Evolutionary conservation across 495 filamentous ascomycete genomes (phyloP).

Genomic region (Daldinia decipiens): DNA sequence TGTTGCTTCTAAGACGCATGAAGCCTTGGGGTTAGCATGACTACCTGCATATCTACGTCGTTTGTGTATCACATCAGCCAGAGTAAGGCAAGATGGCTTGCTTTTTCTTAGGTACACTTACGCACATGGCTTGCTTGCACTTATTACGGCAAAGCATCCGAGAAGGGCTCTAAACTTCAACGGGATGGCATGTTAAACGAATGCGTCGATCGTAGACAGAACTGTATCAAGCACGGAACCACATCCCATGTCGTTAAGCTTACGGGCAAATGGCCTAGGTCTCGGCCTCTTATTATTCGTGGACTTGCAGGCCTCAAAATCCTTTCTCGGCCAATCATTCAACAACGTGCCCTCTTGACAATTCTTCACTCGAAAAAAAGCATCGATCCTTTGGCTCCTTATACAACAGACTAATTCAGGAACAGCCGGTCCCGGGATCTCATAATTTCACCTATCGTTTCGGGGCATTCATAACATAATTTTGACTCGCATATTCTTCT

Average conservation of each 20-base stretch:
- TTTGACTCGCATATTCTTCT: neutral
- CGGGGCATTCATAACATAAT: neutral
- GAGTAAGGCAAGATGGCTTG: slow-evolving; percentile 9
- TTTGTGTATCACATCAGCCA: slow-evolving; percentile 14
- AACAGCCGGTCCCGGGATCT: slow-evolving; percentile 7
- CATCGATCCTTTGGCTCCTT: slow-evolving; percentile 8
- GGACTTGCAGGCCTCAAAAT: slow-evolving; percentile 28
- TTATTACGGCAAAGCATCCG: slow-evolving; percentile 33
- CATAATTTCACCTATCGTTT: slow-evolving; percentile 4
- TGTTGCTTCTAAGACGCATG: slow-evolving; percentile 10
- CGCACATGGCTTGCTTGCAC: slow-evolving; percentile 2
- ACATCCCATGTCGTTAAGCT: slow-evolving; percentile 24
- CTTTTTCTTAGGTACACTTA: neutral
- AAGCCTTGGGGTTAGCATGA: slow-evolving; percentile 5
- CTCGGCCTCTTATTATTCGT: slow-evolving; percentile 33
- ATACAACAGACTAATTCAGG: slow-evolving; percentile 9
- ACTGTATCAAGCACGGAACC: slow-evolving; percentile 27
- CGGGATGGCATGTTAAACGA: slow-evolving; percentile 23
- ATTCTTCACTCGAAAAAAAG: slow-evolving; percentile 29
- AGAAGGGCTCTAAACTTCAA: slow-evolving; percentile 16
- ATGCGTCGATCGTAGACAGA: slow-evolving; percentile 24
- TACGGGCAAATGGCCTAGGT: slow-evolving; percentile 24
- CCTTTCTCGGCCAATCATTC: slow-evolving; percentile 45
- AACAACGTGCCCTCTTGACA: slow-evolving; percentile 41
- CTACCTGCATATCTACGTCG: slow-evolving; percentile 14